Base-by-base conservation (phyloP, 2,329 filamentous ascomycete genomes). In the Colletotrichum sp. region DNA sequence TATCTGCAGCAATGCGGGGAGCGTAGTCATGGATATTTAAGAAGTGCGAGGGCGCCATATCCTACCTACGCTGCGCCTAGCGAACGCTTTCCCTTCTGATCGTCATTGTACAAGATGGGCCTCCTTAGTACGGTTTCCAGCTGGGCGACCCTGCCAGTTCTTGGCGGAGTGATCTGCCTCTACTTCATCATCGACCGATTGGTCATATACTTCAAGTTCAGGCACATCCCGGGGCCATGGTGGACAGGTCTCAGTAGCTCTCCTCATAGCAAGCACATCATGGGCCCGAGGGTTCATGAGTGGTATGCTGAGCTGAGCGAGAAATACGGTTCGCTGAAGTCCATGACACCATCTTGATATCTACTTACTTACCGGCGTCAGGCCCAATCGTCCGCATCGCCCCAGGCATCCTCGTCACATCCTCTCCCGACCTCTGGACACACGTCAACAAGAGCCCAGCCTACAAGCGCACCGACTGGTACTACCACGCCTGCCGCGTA, bases 371-470 rank as follows among this genome's bases (percentile, higher is more conserved):
- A 64, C 34, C 22, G 7, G 8, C 15, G 2, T 3, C 64, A 80
- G 74, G 81, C 25, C 79, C 77, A 1, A 80, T 87, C 71, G 86
- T 85, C 0, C 78, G 82, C 3, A 77, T 79, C 74, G 88, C 87
- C 1, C 88, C 89, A 4, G 88, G 87, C 28, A 80, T 89, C 67
- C 82, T 90, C 60, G 79, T 89, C 71, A 89, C 88, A 0, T 86
- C 86, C 8, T 88, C 88, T 52, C 84, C 88, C 0, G 87, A 89
- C 34, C 81, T 89, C 8, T 83, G 88, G 84, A 81, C 82, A 61
- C 86, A 81, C 80, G 86, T 86, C 78, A 87, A 84, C 80, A 85
- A 81, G 65, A 83, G 84, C 6, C 84, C 84, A 4, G 83, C 82
- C 5, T 89, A 88, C 64, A 85, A 80, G 64, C 82, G 85, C 15